phyloP scores from a whole-genome alignment of 1,284 basidiomycete species.

The Leccinum subspadiceum region DNA sequence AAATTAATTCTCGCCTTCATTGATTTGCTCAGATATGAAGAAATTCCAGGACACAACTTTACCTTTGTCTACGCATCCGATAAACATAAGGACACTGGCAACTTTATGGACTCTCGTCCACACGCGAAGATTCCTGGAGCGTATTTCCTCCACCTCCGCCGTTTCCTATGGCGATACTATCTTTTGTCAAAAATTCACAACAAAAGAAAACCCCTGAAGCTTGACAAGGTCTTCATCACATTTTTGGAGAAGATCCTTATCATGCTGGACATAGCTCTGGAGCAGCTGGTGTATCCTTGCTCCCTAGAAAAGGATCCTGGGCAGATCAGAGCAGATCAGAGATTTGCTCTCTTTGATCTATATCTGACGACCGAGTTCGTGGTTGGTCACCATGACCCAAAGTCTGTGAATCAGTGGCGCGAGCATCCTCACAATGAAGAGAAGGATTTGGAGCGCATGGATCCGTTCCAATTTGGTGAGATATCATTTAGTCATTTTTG shows the following conservation, averaged over 20 bases:
- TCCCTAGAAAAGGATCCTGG: not conserved
- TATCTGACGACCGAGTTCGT: not conserved
- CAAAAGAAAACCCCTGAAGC: not conserved
- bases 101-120: fast-evolving
- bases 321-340: not conserved
- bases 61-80: not conserved
- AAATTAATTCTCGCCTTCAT: not conserved
- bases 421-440: not conserved
- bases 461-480: not conserved
- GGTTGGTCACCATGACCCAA: not conserved
- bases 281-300: not conserved
- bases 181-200: not conserved
- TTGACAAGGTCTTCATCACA: not conserved
- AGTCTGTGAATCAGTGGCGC: not conserved
- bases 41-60: not conserved
- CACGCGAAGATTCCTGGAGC: not conserved
- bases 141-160: not conserved
- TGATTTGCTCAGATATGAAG: not conserved
- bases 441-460: not conserved
- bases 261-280: not conserved
- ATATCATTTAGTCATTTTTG: not conserved
- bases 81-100: too few relatives aligned
- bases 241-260: not conserved
- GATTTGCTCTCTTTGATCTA: not conserved
- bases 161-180: not conserved